Conservation (phyloP, 2,329 filamentous ascomycete species). For the Aurifilum marmelostoma region DNA sequence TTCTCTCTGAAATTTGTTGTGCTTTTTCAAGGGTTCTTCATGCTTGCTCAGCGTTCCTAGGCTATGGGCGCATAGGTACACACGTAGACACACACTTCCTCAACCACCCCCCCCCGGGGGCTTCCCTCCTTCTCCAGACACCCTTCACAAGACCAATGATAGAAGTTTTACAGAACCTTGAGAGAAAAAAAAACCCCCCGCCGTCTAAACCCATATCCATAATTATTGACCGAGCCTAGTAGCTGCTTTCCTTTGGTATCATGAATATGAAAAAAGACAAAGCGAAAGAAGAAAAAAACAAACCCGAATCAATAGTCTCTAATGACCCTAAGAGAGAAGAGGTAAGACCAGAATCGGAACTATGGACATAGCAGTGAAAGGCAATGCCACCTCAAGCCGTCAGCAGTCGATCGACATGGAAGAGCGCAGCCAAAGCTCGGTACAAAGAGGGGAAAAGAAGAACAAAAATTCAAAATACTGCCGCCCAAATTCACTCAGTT, state of each 20-base stretch:
- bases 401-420: background rate
- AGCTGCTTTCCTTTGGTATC: conserved; percentile 24
- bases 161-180: background rate
- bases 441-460: background rate
- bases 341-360: background rate
- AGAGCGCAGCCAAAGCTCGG: background rate
- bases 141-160: background rate
- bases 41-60: background rate
- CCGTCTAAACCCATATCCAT: conserved; percentile 20
- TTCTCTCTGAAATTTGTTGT: background rate
- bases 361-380: background rate
- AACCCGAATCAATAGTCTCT: background rate
- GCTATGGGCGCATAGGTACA: background rate
- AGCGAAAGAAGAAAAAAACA: background rate
- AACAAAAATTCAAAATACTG: background rate
- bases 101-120: background rate
- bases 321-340: background rate
- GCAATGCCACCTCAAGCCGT: background rate
- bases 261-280: conserved; percentile 18
- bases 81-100: conserved; percentile 10
- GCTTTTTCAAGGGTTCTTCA: background rate
- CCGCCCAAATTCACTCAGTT: conserved; percentile 3
- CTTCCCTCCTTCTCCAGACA: background rate
- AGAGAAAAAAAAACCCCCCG: background rate
- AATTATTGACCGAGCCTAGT: conserved; percentile 14